phyloP scores from a whole-genome alignment of 208 protist genomes.

The Leishmania gerbilli region DNA sequence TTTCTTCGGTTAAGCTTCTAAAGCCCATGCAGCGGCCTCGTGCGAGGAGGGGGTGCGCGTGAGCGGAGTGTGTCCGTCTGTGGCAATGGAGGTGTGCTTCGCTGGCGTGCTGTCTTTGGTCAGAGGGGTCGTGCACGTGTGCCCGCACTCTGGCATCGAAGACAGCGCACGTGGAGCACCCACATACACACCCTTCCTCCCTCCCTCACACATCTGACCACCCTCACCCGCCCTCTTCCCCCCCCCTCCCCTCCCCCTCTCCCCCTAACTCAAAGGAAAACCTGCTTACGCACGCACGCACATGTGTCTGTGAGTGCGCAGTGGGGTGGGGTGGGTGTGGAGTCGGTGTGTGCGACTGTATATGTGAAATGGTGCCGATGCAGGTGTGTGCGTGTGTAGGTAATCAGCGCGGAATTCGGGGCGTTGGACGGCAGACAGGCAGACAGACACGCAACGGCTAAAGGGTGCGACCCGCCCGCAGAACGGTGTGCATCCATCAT shows the following conservation, averaged over 20 bases:
- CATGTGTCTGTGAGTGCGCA: not conserved
- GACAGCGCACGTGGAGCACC: not conserved
- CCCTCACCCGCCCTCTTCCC: conserved; percentile 1
- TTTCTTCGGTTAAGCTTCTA: not conserved
- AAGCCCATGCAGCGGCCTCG: not conserved
- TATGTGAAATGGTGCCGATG: not conserved
- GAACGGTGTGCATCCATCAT: too few species aligned
- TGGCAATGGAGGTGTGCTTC: not conserved
- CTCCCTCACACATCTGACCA: not conserved
- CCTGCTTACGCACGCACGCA: not conserved
- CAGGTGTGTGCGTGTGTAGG: not conserved
- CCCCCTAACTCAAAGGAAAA: not conserved
- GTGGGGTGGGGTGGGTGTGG: not conserved
- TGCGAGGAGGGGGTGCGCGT: not conserved
- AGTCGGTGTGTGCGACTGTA: not conserved
- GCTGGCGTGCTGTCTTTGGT: not conserved
- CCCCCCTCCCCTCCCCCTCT: not conserved
- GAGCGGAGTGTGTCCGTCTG: not conserved
- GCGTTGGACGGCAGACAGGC: not conserved
- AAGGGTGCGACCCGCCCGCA: not conserved
- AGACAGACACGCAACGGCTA: not conserved
- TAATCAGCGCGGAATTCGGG: not conserved
- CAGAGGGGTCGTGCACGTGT: not conserved
- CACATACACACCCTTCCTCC: not conserved
- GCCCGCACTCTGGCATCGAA: not conserved